Base-by-base conservation (phyloP, 805 yeast species). In the Wickerhamomyces chaumierensis region DNA sequence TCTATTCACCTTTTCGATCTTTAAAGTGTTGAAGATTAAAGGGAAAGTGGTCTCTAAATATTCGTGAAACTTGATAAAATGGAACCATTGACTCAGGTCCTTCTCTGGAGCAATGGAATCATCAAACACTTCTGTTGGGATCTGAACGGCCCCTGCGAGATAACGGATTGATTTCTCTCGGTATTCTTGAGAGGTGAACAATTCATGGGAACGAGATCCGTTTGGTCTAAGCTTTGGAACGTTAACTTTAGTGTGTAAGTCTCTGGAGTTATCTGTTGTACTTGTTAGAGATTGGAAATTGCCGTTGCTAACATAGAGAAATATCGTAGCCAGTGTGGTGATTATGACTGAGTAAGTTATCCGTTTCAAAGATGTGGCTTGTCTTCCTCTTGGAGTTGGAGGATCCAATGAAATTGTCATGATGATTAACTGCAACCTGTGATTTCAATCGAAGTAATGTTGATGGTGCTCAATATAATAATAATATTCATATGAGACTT, bases 111-210 rank as follows among this genome's bases (percentile, higher is more conserved):
- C 37, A 12, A 58, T 60, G 36, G 57, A 57, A 18, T 66, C 68
- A 53, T 85, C 94, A 44, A 56, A 67, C 15, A 76, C 66, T 44
- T 73, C 77, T 2, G 94, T 81, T 33, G 78, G 77, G 41, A 81
- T 66, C 49, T 67, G 67, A 18, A 83, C 68, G 1, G 88, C 82
- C 4, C 71, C 74, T 11, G 73, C 57, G 18, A 31, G 14, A 31
- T 31, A 31, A 31, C 18, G 17, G 17, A 31, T 16, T 12, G 33
- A 31, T 15, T 31, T 31, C 14, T 31, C 18, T 15, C 18, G 18
- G 15, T 31, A 31, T 9, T n/a, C 18, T 6, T 18, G 33, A 31
- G 11, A 18, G 5, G 17, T 31, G 8, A 31, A 16, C 8, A 31
- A 8, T 31, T 31, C 33, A 16, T 31, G 17, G 13, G 33, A 15